Conservation (phyloP, 2,329 filamentous ascomycete species). For the Seiridium cupressi region DNA sequence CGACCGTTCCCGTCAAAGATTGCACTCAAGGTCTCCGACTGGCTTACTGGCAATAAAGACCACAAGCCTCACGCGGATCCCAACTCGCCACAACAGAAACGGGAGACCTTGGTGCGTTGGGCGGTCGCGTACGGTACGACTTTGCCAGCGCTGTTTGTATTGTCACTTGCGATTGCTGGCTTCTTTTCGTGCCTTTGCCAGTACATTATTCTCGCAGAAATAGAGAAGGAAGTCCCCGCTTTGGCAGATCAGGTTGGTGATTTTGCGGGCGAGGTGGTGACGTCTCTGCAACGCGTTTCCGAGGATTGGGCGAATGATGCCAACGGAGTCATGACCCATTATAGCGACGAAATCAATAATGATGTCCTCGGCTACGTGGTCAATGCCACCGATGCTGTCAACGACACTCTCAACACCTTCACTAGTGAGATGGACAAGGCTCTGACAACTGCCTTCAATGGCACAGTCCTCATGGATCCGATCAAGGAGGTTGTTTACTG, state of each 20-base stretch:
- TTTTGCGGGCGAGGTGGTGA: constrained; percentile 77
- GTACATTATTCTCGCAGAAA: constrained; percentile 68
- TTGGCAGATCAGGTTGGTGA: constrained; percentile 72
- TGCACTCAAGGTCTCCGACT: constrained; percentile 67
- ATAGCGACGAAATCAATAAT: constrained; percentile 77
- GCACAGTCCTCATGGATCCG: constrained; percentile 75
- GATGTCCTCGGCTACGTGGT: constrained; percentile 86
- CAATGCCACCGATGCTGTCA: constrained; percentile 78
- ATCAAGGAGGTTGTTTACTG: constrained; percentile 81
- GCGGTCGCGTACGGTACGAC: constrained; percentile 85
- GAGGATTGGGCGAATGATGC: constrained; percentile 73
- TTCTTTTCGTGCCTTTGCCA: constrained; percentile 82
- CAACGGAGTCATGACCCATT: constrained; percentile 67
- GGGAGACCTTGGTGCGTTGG: constrained; percentile 77
- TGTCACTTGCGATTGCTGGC: constrained; percentile 79
- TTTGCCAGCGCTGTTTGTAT: constrained; percentile 77
- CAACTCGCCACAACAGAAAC: constrained; percentile 37
- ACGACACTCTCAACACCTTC: constrained; percentile 81
- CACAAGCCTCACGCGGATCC: not conserved
- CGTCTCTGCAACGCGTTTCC: constrained; percentile 70
- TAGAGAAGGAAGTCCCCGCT: constrained; percentile 74
- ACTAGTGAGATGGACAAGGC: constrained; percentile 72
- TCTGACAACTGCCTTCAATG: constrained; percentile 76
- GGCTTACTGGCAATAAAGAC: constrained; percentile 5
- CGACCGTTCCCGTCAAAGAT: constrained; percentile 71